Base-by-base conservation (phyloP, 192 early-diverging fungal species). In the Backusella tuberculispora region DNA sequence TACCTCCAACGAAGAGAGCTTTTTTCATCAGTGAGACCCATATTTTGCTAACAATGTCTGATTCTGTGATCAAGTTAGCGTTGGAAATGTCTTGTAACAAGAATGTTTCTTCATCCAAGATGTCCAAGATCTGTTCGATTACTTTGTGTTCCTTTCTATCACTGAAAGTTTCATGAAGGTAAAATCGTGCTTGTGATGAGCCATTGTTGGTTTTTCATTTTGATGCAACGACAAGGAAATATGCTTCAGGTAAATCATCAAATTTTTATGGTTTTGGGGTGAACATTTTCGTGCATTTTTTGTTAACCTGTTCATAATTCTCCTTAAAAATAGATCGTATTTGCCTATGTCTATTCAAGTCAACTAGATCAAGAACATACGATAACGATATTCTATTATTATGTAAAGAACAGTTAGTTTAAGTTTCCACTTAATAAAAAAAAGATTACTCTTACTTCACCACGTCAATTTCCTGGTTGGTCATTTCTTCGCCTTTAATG, bases 381-480 rank as follows among this genome's bases (percentile, higher is more conserved):
- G 50, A 53, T 13, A 53, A 53, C 4, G 4, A 53, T 5, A 53
- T 6, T n/a, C 17, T 53, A 53, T 53, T n/a, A n/a, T n/a, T n/a
- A n/a, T n/a, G 6, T 53, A 53, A 53, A 6, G 17, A 53, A 19
- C 8, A 53, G 50, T 53, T 53, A 19, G 50, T 53, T 53, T n/a
- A 53, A 53, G 50, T 19, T 7, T 53, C n/a, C 50, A 17, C n/a
- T 13, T 13, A 19, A 53, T 5, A 53, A 53, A 53, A 53, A 53
- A 53, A 53, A n/a, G n/a, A 53, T 7, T 7, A n/a, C n/a, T n/a
- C n/a, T 53, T 53, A 53, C 50, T 53, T 53, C 50, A 53, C n/a
- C 4, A 53, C n/a, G n/a, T 53, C 50, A 53, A 19, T 53, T 17
- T 53, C 50, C n/a, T 53, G 8, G 4, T 53, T 4, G 4, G 50